Conservation (phyloP, 768 basidiomycete genomes). For the Sutorius australiensis region DNA sequence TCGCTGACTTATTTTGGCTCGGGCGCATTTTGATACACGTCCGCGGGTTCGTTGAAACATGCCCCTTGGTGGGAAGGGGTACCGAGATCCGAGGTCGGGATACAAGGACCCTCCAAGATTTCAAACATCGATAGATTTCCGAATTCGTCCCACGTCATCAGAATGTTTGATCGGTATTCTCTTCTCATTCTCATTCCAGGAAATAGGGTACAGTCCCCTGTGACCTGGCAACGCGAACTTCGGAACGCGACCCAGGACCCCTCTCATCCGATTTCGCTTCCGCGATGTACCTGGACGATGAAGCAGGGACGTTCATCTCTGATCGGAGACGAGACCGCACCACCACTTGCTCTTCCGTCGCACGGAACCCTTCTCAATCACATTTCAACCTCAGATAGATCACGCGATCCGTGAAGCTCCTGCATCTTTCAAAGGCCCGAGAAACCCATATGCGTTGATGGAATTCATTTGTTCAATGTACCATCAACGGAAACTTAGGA, state of each 20-base stretch:
- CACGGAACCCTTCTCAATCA: background rate
- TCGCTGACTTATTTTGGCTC: background rate
- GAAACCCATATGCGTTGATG: background rate
- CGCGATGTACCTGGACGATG: background rate
- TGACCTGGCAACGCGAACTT: background rate
- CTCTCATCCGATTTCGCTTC: background rate
- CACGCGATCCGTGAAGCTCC: background rate
- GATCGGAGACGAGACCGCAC: background rate
- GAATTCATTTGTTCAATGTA: too few relatives aligned
- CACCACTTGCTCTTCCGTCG: too few relatives aligned
- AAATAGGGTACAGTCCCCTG: background rate
- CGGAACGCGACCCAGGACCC: background rate
- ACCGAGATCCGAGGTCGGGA: background rate
- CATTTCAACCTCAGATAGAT: background rate
- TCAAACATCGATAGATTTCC: background rate
- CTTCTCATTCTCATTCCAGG: background rate
- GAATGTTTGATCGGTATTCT: background rate
- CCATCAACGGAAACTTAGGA: background rate
- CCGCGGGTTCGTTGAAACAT: background rate
- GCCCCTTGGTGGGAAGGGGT: too few relatives aligned
- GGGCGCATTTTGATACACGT: background rate
- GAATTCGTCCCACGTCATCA: background rate
- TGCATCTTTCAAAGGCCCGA: background rate
- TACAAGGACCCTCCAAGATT: background rate
- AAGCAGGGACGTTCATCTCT: background rate